phyloP scores from a whole-genome alignment of 2,329 filamentous ascomycete genomes.

The Passalora sequoiae region DNA sequence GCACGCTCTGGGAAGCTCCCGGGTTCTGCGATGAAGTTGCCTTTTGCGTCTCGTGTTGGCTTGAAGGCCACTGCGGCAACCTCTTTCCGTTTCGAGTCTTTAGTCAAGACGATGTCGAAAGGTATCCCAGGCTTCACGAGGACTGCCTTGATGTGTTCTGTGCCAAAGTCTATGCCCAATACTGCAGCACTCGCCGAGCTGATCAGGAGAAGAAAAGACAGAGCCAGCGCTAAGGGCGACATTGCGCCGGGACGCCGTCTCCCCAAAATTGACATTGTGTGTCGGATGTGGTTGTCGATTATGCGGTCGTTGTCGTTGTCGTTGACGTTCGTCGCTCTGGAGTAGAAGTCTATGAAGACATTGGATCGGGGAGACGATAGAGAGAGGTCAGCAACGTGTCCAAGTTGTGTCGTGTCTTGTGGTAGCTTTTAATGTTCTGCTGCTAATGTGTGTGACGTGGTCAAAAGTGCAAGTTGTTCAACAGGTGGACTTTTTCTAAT shows the following conservation, averaged over 20 bases:
- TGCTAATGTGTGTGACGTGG: too few species aligned
- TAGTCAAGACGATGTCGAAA: constrained; percentile 94
- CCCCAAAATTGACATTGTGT: constrained; percentile 23
- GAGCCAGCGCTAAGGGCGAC: constrained; percentile 18
- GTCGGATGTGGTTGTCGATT: neutral
- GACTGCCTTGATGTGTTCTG: constrained; percentile 92
- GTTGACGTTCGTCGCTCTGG: neutral
- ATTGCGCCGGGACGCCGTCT: constrained; percentile 25
- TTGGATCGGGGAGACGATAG: too few species aligned
- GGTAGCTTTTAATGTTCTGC: too few species aligned
- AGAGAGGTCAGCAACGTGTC: too few species aligned
- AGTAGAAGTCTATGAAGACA: neutral
- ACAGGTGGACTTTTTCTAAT: too few species aligned
- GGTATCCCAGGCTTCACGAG: constrained; percentile 95
- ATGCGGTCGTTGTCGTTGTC: neutral
- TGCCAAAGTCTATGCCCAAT: constrained; percentile 87
- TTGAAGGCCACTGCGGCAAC: constrained; percentile 89
- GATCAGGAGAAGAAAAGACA: constrained; percentile 48
- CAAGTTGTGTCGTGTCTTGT: too few species aligned
- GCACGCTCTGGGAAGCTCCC: constrained; percentile 72
- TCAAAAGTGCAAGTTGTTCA: too few species aligned
- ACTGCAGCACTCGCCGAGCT: constrained; percentile 61
- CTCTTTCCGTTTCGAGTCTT: constrained; percentile 96
- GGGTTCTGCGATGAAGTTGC: constrained; percentile 49
- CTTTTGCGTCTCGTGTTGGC: constrained; percentile 57